These are phyloP conservation scores for Hypoxylon cercidicola DNA, from an alignment of 495 filamentous ascomycete species.

Conservation along the genomic window DNA sequence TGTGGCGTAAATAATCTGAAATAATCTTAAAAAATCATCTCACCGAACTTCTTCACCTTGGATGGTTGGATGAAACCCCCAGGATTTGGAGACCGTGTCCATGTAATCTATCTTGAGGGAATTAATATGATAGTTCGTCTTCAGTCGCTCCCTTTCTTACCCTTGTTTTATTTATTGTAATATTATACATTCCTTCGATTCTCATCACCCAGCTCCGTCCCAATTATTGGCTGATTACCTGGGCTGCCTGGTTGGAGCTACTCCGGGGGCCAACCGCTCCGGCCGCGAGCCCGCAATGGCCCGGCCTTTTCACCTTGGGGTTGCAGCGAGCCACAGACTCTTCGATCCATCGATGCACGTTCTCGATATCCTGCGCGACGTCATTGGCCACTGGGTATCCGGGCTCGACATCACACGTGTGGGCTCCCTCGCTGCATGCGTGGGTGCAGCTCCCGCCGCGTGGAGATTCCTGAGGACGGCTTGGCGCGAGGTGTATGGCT, in stretches of 20 bases:
- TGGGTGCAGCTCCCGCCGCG: slow-evolving; percentile 42
- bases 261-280: slow-evolving; percentile 14
- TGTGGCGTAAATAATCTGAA: slow-evolving; percentile 30
- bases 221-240: slow-evolving; percentile 14
- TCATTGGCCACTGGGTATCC: slow-evolving; percentile 44
- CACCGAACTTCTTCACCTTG: slow-evolving; percentile 21
- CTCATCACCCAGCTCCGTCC: slow-evolving; percentile 7
- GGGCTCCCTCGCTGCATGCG: slow-evolving; percentile 46
- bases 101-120: slow-evolving; percentile 33
- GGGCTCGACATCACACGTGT: slow-evolving; percentile 45
- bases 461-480: slow-evolving; percentile 43
- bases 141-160: slow-evolving; percentile 15
- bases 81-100: not conserved
- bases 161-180: slow-evolving; percentile 23
- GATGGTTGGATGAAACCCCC: slow-evolving; percentile 4
- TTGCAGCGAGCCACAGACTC: slow-evolving; percentile 39
- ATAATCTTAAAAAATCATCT: slow-evolving; percentile 6
- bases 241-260: slow-evolving; percentile 3
- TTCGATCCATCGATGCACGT: slow-evolving; percentile 41
- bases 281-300: slow-evolving; percentile 28
- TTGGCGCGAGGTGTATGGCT: slow-evolving; percentile 51
- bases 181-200: slow-evolving; percentile 14
- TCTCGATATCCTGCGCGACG: slow-evolving; percentile 37
- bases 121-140: slow-evolving; percentile 49
- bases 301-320: slow-evolving; percentile 40